phyloP scores from a whole-genome alignment of 345 rosid species.

The Garcia nutans region DNA sequence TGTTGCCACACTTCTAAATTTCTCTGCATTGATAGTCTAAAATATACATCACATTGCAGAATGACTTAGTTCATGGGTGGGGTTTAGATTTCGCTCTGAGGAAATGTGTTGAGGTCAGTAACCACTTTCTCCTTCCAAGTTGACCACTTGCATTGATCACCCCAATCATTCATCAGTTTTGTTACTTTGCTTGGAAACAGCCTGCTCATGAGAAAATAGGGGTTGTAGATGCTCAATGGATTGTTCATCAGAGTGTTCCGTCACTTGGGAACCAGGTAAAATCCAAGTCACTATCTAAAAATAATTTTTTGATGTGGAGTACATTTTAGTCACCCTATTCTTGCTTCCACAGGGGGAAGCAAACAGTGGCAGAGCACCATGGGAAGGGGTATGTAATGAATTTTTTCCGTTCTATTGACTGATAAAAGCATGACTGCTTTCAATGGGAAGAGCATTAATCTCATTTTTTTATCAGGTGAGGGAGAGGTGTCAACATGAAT shows the following conservation, averaged over 20 bases:
- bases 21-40: background rate
- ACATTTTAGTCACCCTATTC: constrained; percentile 5
- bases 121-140: constrained; percentile 14
- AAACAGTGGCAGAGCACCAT: constrained; percentile 46
- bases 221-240: constrained; percentile 75
- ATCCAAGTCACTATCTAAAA: background rate
- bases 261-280: constrained; percentile 71
- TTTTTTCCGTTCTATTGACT: background rate
- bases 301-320: background rate
- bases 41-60: constrained; percentile 33
- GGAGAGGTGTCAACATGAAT: constrained; percentile 79
- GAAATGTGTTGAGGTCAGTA: constrained; percentile 60
- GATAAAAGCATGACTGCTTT: background rate
- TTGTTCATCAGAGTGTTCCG: constrained; percentile 64
- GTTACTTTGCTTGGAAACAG: constrained; percentile 30
- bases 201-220: constrained; percentile 69
- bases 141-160: background rate
- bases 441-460: background rate
- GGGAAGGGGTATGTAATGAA: constrained; percentile 59
- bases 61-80: constrained; percentile 82
- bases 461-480: constrained; percentile 51
- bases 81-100: constrained; percentile 71
- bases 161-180: background rate
- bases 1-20: background rate
- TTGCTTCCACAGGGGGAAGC: constrained; percentile 42